Base-by-base conservation (phyloP, 108 stramenopile species). In the Chaetoceros tenuissimus region DNA sequence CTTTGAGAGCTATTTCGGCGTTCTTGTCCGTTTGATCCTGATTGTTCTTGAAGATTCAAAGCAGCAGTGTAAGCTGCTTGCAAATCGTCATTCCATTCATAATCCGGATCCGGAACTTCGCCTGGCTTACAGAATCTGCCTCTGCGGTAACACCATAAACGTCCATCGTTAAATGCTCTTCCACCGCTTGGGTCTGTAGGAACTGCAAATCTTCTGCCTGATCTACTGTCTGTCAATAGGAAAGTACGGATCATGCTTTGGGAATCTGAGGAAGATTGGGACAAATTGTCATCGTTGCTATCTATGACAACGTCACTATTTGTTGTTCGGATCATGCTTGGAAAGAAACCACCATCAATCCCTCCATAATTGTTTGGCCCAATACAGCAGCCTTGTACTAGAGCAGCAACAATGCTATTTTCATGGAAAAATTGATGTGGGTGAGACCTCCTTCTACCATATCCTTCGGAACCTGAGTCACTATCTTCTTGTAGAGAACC, bases 91-190 rank as follows among this genome's bases (percentile, higher is more conserved):
- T 75, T 85, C 91, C 91, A 92, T 29, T 77, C 73, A 63, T 86
- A 92, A 60, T 84, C 84, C 2, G 67, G 53, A 68, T 92, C 91
- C 2, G 91, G 91, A 20, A 61, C 53, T 67, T 92, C 91, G 8
- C 71, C 81, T n/a, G 67, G 55, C 40, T 59, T 54, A 46, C 91
- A 92, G 59, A 82, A 92, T 31, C 91, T 66, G 7, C 91, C 91
- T 47, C 91, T 46, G 47, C 91, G 67, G 65, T 87, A 92, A 67
- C 91, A 92, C 91, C 91, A 92, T 10, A 72, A 69, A 10, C 91
- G 75, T 51, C 66, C 64, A 40, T 92, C 91, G 50, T 88, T 86
- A 59, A 92, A 92, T 8, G 70, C 59, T 19, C 91, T 67, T 24
- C 91, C 91, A 26, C 91, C 91, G 27, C 79, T 84, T 1, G 87